Evolutionary conservation across 352 stramenopile genomes (phyloP), one percentile per base, ranked within the genome.

Genomic region (Phytophthora constricta): DNA sequence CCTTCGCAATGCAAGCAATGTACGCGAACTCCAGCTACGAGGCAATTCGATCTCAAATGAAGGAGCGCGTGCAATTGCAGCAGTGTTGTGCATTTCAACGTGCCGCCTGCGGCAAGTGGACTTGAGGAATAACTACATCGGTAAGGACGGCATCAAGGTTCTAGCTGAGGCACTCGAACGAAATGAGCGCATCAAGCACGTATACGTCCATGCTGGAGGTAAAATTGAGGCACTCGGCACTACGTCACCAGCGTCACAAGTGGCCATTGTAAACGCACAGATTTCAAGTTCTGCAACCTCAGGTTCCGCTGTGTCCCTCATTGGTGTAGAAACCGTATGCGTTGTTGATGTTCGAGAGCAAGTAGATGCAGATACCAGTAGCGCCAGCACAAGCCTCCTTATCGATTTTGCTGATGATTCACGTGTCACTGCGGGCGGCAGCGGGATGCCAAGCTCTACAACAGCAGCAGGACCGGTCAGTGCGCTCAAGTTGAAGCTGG

Each of bases 141-240:
- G 76, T 20, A 90, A 93, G 28, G 80, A 97, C n/a, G 97, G 96
- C 41, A 83, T 99, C 54, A 93, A 95, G 58, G 87, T 96, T 16
- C 80, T 99, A 34, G 96, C 95, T 1, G 97, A 99, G 56, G 95
- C 96, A 17, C 77, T 99, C 13, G 95, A 98, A 62, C 80, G 95
- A 25, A 97, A 93, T 55, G 88, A 96, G 57, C 84, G 92, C 42
- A 91, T 98, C 27, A 92, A 96, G 43, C 97, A 99, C 74, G 96
- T 99, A 43, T 98, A 99, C 70, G 95, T 99, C 5, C 97, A 99
- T 58, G 92, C 93, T 2, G 94, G 92, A 17, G 95, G 93, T 13
- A 98, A 98, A 78, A 98, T 99, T 42, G 96, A 99, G 74, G 95
- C 95, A 2, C 75, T 98, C 2, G 95, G 94, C 2, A 93, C 90